Evolutionary conservation across 2,329 filamentous ascomycete species (phyloP), one percentile per base, ranked within the genome.

Genomic region (Ophiostoma piceae): DNA sequence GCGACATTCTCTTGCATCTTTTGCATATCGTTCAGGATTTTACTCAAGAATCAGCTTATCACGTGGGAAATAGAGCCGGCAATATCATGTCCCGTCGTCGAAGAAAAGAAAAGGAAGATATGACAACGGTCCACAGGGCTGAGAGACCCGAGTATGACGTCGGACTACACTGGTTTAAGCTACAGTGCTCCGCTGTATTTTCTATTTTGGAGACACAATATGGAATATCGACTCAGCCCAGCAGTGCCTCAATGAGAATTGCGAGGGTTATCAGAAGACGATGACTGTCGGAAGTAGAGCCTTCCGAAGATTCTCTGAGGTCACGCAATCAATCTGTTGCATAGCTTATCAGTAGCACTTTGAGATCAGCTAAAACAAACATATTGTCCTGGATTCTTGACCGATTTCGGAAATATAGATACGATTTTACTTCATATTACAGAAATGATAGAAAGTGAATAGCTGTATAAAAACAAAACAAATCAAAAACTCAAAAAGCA

Each of bases 141-240:
- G 35, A 41, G n/a, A 26, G 9, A 39, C 60, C 62, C 35, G 35
- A 39, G 29, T 19, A 35, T 64, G 51, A 57, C 51, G 22, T 57
- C 51, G 16, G n/a, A 22, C 8, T 37, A 37, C 16, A 39, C 14
- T 37, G 32, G 0, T 22, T 39, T 9, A 16, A 26, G 19, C 62
- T 11, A 11, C 6, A 39, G 62, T 22, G 35, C 62, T 65, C 35
- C 35, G 35, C 62, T 65, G 35, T 65, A 7, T 12, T 39, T 12
- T 7, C 35, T 39, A 16, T 60, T 19, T 22, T 65, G 37, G 26
- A 35, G 57, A 64, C 32, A 37, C 8, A 7, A 7, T 57, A 37
- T 64, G 32, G 29, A 65, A 65, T 39, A 65, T 35, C 32, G 16
- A 41, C 35, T 65, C 62, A 19, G 62, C 62, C 62, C 62, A 65